Conservation (phyloP, 768 basidiomycete genomes). For the Russula sp. region DNA sequence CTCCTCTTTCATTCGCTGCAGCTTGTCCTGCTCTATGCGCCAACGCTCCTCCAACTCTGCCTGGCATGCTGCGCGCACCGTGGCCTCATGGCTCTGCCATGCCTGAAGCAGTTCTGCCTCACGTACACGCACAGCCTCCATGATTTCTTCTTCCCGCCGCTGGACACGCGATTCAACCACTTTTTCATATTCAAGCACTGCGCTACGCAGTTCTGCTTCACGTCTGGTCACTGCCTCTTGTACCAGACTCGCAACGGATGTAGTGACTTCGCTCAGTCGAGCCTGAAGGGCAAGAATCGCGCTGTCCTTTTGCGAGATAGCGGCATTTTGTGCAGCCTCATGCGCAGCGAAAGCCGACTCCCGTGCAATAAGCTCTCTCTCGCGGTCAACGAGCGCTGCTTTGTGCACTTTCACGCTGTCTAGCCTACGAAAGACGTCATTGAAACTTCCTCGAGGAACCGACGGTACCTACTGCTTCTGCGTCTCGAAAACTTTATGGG, state of each 20-base stretch:
- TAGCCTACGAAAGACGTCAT: slow-evolving; percentile 45
- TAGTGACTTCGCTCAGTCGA: slow-evolving; percentile 29
- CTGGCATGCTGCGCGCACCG: slow-evolving; percentile 52
- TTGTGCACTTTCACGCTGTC: slow-evolving; percentile 63
- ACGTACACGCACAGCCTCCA: slow-evolving; percentile 60
- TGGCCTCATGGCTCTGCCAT: slow-evolving; percentile 52
- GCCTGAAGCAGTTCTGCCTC: slow-evolving; percentile 63
- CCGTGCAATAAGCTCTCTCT: slow-evolving; percentile 59
- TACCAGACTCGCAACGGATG: slow-evolving; percentile 38
- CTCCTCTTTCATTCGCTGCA: slow-evolving; percentile 48
- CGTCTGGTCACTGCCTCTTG: slow-evolving; percentile 58
- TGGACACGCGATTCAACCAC: slow-evolving; percentile 66
- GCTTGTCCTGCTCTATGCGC: slow-evolving; percentile 47
- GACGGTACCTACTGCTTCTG: slow-evolving; percentile 66
- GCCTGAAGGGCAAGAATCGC: slow-evolving; percentile 52
- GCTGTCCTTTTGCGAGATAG: slow-evolving; percentile 55
- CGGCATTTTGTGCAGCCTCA: slow-evolving; percentile 49
- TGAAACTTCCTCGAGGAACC: background rate
- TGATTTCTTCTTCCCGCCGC: slow-evolving; percentile 66
- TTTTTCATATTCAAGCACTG: slow-evolving; percentile 65
- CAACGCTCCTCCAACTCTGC: slow-evolving; percentile 39
- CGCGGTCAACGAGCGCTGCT: slow-evolving; percentile 50
- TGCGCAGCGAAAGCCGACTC: slow-evolving; percentile 55
- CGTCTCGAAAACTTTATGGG: slow-evolving; percentile 68
- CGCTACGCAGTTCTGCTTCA: slow-evolving; percentile 65